These are phyloP conservation scores for Hypoxylon sp. DNA, from an alignment of 2,329 filamentous ascomycete genomes.

Conservation along the genomic window DNA sequence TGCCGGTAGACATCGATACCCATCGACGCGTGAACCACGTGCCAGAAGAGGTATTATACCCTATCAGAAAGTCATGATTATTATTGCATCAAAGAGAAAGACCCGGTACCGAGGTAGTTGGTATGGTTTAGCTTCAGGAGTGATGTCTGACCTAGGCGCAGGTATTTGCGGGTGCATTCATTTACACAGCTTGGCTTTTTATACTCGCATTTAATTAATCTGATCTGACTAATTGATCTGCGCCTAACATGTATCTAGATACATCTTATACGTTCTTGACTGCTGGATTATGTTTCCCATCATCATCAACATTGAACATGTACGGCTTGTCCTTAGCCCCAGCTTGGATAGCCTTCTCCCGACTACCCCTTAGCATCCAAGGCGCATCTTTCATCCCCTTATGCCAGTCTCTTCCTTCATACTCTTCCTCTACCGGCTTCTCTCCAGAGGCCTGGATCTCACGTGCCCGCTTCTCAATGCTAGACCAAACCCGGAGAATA, in stretches of 20 bases:
- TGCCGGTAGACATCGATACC: conserved; percentile 4
- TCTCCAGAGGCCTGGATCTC: conserved; percentile 40
- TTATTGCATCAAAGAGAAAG: too few species aligned
- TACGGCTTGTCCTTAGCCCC: conserved; percentile 23
- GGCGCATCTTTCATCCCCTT: conserved; percentile 42
- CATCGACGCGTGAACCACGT: conserved; percentile 11
- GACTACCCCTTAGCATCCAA: conserved; percentile 38
- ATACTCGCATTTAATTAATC: too few species aligned
- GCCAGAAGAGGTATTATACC: too few species aligned
- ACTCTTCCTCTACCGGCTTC: conserved; percentile 45
- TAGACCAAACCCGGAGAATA: conserved; percentile 44
- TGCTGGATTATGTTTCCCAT: conserved; percentile 19
- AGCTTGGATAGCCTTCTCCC: conserved; percentile 29
- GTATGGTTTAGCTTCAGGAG: too few species aligned
- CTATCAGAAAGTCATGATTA: too few species aligned
- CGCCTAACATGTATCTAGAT: too few species aligned
- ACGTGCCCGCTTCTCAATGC: conserved; percentile 41
- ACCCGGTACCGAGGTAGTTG: too few species aligned
- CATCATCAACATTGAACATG: conserved; percentile 17
- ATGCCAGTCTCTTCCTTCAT: conserved; percentile 42
- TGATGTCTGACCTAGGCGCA: too few species aligned
- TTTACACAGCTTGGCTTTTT: too few species aligned
- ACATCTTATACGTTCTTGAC: conserved; percentile 22
- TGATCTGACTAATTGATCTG: too few species aligned
- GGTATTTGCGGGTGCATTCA: too few species aligned